Evolutionary conservation across 768 basidiomycete genomes (phyloP).

Genomic region (Xerocomus potaroensis): DNA sequence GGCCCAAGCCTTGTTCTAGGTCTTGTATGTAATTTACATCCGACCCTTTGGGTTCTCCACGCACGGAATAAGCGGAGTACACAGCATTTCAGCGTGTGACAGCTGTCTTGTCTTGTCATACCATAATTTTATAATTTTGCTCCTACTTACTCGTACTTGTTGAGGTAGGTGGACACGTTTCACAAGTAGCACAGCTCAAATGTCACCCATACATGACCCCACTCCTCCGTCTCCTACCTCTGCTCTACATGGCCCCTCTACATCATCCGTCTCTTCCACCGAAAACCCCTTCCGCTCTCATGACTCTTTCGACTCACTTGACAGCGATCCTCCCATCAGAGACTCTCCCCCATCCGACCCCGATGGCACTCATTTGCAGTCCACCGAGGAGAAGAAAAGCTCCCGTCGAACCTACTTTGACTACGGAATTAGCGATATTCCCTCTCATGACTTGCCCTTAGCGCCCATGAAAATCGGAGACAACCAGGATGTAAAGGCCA

Average conservation of each 20-base stretch:
- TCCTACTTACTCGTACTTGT: too few relatives aligned
- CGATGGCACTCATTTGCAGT: too few relatives aligned
- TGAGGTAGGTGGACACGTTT: slow-evolving; percentile 6
- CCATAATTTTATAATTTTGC: too few relatives aligned
- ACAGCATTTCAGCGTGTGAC: too few relatives aligned
- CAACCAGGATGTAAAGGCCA: neutral
- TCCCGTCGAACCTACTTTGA: slow-evolving; percentile 22
- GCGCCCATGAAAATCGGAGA: slow-evolving; percentile 6
- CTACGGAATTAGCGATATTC: slow-evolving; percentile 9
- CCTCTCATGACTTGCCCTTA: neutral
- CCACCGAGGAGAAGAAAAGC: slow-evolving; percentile 15
- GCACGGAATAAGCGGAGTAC: too few relatives aligned
- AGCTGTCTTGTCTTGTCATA: too few relatives aligned
- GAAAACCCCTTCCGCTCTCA: neutral
- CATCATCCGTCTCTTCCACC: too few relatives aligned
- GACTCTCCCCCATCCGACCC: slow-evolving; percentile 2
- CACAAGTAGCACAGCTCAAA: slow-evolving; percentile 23
- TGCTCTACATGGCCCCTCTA: too few relatives aligned
- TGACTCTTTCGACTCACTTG: slow-evolving; percentile 10
- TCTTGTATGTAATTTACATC: too few relatives aligned
- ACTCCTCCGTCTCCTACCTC: neutral
- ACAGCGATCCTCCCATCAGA: slow-evolving; percentile 7
- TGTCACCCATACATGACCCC: neutral
- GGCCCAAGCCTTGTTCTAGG: too few relatives aligned
- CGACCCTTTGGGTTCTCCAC: too few relatives aligned